phyloP scores from a whole-genome alignment of 2,329 filamentous ascomycete genomes.

The Trichoderma koningii region DNA sequence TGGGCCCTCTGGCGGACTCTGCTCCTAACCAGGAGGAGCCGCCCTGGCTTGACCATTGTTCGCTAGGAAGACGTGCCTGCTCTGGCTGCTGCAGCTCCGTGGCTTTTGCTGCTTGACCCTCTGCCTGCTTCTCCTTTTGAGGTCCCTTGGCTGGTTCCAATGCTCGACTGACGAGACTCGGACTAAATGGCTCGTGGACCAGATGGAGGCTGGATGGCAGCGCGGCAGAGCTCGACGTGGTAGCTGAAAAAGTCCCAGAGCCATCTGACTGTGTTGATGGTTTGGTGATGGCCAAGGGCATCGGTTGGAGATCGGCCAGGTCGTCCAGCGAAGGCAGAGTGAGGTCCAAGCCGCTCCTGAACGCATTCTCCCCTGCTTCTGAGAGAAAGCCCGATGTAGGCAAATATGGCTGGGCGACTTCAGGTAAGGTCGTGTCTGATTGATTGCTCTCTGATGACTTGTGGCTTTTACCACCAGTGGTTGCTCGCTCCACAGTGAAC shows the following conservation, averaged over 20 bases:
- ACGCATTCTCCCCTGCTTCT: constrained; percentile 34
- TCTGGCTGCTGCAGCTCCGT: constrained; percentile 34
- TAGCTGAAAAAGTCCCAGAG: constrained; percentile 36
- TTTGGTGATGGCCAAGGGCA: constrained; percentile 23
- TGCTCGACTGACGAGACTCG: constrained; percentile 26
- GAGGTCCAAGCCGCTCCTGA: constrained; percentile 36
- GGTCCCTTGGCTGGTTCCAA: constrained; percentile 14
- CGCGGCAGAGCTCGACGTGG: constrained; percentile 41
- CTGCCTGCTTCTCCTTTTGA: constrained; percentile 31
- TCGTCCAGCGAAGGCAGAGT: constrained; percentile 37
- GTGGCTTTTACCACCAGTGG: constrained; percentile 34
- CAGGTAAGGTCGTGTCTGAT: constrained; percentile 36
- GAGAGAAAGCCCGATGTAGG: constrained; percentile 37
- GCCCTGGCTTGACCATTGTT: constrained; percentile 25
- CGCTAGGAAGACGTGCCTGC: constrained; percentile 32
- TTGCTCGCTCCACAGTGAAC: constrained; percentile 40
- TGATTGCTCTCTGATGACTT: constrained; percentile 33
- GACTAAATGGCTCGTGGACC: constrained; percentile 22
- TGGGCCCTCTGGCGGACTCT: constrained; percentile 31
- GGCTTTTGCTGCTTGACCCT: constrained; percentile 33
- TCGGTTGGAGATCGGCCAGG: constrained; percentile 33
- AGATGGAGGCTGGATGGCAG: constrained; percentile 34
- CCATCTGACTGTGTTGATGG: constrained; percentile 30
- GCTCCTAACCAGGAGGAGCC: constrained; percentile 34
- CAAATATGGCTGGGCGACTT: constrained; percentile 39